Percentiles rank a stretch among this genome's conserved stretches.
Evolutionary conservation across 2,329 filamentous ascomycete genomes (phyloP).

Genomic region (Furcasterigmium furcatum): DNA sequence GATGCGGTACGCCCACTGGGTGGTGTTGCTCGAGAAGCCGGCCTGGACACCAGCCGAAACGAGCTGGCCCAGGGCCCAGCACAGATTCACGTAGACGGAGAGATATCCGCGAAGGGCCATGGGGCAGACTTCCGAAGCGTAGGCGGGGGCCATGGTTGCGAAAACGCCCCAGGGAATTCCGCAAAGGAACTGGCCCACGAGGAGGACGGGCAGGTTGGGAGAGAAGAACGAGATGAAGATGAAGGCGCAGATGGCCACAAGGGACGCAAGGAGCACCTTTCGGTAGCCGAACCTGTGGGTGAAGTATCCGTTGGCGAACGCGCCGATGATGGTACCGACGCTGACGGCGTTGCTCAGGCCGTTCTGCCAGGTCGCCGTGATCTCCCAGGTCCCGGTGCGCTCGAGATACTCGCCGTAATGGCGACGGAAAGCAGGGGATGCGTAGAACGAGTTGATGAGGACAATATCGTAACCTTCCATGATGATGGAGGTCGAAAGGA

Average conservation of each 20-base stretch:
- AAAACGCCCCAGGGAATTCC: conserved; percentile 44
- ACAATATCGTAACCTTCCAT: conserved; percentile 38
- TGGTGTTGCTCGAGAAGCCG: conserved; percentile 10
- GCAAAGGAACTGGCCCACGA: conserved; percentile 40
- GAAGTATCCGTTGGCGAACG: conserved; percentile 41
- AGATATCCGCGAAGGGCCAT: conserved; percentile 37
- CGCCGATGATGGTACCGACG: conserved; percentile 44
- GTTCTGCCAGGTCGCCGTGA: conserved; percentile 47
- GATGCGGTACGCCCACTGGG: conserved; percentile 18
- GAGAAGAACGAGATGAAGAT: conserved; percentile 47
- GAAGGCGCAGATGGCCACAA: conserved; percentile 33
- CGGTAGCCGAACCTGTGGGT: conserved; percentile 39
- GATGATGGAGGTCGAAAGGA: conserved; percentile 32
- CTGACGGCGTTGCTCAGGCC: conserved; percentile 39
- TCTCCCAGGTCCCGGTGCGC: conserved; percentile 23
- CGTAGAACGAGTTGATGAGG: conserved; percentile 30
- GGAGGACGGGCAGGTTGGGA: conserved; percentile 27
- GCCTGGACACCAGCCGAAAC: conserved; percentile 35
- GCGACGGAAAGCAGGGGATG: conserved; percentile 26
- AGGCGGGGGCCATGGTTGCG: conserved; percentile 39
- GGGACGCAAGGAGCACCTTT: conserved; percentile 36
- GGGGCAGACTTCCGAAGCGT: conserved; percentile 41
- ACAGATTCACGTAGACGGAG: conserved; percentile 42
- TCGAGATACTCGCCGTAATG: conserved; percentile 18
- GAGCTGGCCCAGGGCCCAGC: conserved; percentile 43